Conservation (phyloP, 1,284 basidiomycete genomes). For the Agroathelia rolfsii region DNA sequence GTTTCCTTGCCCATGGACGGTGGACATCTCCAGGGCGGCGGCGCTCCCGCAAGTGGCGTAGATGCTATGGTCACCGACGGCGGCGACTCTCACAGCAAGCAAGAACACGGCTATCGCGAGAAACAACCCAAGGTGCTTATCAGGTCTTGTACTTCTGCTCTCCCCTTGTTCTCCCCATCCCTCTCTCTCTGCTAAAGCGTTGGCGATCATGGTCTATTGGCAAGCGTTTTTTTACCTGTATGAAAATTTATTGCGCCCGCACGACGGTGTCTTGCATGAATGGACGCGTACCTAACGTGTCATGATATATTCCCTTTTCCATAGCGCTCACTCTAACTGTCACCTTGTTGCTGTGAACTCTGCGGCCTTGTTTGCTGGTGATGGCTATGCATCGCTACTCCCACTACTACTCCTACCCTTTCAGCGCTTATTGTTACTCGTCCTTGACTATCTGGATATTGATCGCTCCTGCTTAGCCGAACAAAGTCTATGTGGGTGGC, state of each 20-base stretch:
- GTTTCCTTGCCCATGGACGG: slow-evolving; percentile 13
- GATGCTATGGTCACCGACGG: slow-evolving; percentile 37
- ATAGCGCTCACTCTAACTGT: no score
- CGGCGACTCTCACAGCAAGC: slow-evolving; percentile 29
- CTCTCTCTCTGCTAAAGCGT: slow-evolving; percentile 30
- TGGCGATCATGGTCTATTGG: no score
- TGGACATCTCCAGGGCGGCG: slow-evolving; percentile 9
- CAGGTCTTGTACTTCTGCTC: slow-evolving; percentile 21
- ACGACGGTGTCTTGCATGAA: no score
- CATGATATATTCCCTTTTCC: no score
- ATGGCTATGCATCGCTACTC: no score
- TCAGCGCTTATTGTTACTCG: no score
- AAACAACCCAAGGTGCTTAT: slow-evolving; percentile 85
- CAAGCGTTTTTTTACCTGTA: slow-evolving; percentile 32
- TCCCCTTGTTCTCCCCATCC: slow-evolving; percentile 39
- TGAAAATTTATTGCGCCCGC: no score
- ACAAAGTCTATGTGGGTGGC: slow-evolving; percentile 83
- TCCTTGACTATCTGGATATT: slow-evolving; percentile 50
- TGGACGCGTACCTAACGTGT: no score
- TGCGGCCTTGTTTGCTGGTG: no score
- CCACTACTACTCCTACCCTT: no score
- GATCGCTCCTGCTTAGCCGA: slow-evolving; percentile 66
- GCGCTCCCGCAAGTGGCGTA: slow-evolving; percentile 17
- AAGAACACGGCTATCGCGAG: slow-evolving; percentile 48
- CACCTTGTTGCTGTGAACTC: no score